Base-by-base conservation (phyloP, 768 basidiomycete genomes). In the Suillus subluteus region DNA sequence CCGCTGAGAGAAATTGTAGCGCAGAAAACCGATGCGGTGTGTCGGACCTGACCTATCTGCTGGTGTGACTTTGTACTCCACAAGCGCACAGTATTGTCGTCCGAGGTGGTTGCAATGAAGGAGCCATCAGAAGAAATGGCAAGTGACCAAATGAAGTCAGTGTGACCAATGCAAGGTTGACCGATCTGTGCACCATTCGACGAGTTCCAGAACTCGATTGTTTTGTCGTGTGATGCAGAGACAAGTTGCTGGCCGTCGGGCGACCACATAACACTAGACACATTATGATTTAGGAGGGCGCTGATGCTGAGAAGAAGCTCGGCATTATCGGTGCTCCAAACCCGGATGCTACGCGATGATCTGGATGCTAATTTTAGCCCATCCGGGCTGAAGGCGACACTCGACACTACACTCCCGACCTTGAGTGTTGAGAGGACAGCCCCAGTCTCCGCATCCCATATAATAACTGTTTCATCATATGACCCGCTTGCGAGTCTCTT, bases 1-100 rank as follows among this genome's bases (percentile, higher is more conserved):
- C 50, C 59, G 7, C 6, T 44, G 13, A n/a, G 30, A 44, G 59
- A 61, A 16, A 61, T 23, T 15, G 59, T n/a, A 12, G 15, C 12
- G 12, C 8, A 61, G 5, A 0, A 4, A 40, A 62, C 23, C 4
- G 0, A 6, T 21, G n/a, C 2, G 0, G 37, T 23, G 12, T 61
- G 59, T 21, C 23, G 3, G 38, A 61, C 0, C 4, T 40, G 44
- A 2, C 59, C 40, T 26, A 62, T 62, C 32, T 62, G 38, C 18
- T 26, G 1, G 59, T 15, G 30, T 30, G 62, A 30, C 9, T 21
- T 21, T 30, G 65, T 48, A 16, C 86, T 87, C 94, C 93, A 95
- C 67, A 95, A 85, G 32, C 88, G 82, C 65, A 95, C 86, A 1
- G 91, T 91, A 69, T 89, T 88, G 78, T 96, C 95, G 75, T 95